A percentile compares a stretch with the other conserved stretches of the same genome.
phyloP scores from a whole-genome alignment of 2,329 filamentous ascomycete species.

The Penicillium sp. region DNA sequence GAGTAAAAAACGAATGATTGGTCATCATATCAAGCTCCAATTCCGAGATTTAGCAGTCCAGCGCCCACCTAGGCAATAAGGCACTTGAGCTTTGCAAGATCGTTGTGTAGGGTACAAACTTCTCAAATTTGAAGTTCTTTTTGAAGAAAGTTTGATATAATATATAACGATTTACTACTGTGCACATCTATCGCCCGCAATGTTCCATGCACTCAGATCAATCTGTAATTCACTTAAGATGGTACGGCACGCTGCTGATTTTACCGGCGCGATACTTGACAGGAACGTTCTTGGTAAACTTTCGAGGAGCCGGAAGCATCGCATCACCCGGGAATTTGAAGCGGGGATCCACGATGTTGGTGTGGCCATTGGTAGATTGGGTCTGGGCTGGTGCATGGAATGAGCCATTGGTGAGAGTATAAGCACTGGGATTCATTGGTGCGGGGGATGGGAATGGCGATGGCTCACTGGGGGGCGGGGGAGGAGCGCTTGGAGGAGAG shows the following conservation, averaged over 20 bases:
- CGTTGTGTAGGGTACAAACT: not conserved
- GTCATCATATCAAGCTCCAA: not conserved
- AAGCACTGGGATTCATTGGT: conserved; percentile 72
- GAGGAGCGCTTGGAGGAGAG: conserved; percentile 46
- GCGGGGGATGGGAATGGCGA: conserved; percentile 48
- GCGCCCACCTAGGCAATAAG: not conserved
- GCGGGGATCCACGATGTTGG: conserved; percentile 71
- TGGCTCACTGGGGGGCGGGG: conserved; percentile 36
- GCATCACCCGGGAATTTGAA: conserved; percentile 87
- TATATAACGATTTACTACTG: conserved; percentile 23
- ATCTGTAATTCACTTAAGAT: conserved; percentile 56
- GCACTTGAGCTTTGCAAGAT: not conserved
- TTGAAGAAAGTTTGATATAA: not conserved
- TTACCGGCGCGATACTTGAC: conserved; percentile 86
- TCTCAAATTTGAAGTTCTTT: not conserved
- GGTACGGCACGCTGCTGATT: conserved; percentile 89
- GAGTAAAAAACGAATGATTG: not conserved
- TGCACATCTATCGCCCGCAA: conserved; percentile 29
- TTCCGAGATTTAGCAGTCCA: no score
- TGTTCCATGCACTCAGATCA: conserved; percentile 26
- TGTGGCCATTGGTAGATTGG: conserved; percentile 29
- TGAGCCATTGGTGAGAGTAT: conserved; percentile 68
- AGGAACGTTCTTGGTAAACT: conserved; percentile 60
- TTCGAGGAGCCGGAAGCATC: conserved; percentile 78
- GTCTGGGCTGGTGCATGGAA: conserved; percentile 27